Evolutionary conservation across 2,329 filamentous ascomycete genomes (phyloP).

Genomic region (Cladobotryum protrusum): DNA sequence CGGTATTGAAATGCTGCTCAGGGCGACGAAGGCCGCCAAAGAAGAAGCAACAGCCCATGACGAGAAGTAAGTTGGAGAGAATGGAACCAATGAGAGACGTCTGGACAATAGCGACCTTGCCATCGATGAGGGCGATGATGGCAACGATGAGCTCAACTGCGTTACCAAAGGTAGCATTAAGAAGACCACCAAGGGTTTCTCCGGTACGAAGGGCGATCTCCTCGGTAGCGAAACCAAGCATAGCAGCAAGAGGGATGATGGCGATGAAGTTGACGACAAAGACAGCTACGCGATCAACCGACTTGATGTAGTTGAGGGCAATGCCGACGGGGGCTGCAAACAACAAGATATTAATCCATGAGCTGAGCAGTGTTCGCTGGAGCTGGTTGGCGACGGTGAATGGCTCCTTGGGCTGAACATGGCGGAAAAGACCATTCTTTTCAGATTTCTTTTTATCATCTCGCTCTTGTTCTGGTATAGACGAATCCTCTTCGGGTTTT

Average conservation of each 20-base stretch:
- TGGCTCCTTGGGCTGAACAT: conserved; percentile 44
- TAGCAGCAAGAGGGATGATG: conserved; percentile 81
- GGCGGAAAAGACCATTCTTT: conserved; percentile 36
- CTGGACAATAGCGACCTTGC: conserved; percentile 78
- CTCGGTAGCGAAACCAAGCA: conserved; percentile 84
- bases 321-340: conserved; percentile 76
- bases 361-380: conserved; percentile 68
- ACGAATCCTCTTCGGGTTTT: conserved; percentile 21
- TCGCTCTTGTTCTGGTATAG: conserved; percentile 14
- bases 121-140: conserved; percentile 70
- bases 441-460: conserved; percentile 33
- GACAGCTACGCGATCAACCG: conserved; percentile 53
- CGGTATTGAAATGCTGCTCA: conserved; percentile 87
- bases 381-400: conserved; percentile 61
- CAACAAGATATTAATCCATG: conserved; percentile 81
- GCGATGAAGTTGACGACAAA: conserved; percentile 93
- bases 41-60: conserved; percentile 91
- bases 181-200: conserved; percentile 78
- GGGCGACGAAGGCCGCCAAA: conserved; percentile 70
- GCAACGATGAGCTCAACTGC: conserved; percentile 86
- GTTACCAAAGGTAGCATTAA: conserved; percentile 92
- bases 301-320: conserved; percentile 57
- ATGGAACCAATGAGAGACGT: conserved; percentile 90
- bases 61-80: conserved; percentile 80
- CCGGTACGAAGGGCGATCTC: conserved; percentile 77